Conservation (phyloP, 257 asterid species). For the Mitragyna speciosa region DNA sequence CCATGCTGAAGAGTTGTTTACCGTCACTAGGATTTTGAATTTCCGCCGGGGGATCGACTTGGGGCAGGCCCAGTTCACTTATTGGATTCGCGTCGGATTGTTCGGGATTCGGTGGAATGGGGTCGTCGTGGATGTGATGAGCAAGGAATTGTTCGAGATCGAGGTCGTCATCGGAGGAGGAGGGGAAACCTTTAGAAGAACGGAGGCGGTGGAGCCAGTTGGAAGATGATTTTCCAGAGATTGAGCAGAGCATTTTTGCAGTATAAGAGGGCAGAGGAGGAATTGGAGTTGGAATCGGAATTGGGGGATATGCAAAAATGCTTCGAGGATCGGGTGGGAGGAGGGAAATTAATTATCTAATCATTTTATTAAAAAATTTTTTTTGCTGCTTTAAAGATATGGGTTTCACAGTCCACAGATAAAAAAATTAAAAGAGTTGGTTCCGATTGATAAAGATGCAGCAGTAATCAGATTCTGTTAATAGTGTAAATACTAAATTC, state of each 20-base stretch:
- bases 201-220: conserved; percentile 84
- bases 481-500: too few species aligned
- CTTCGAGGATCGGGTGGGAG: too few species aligned
- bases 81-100: conserved; percentile 16
- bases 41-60: neutral
- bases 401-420: too few species aligned
- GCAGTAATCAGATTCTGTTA: too few species aligned
- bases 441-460: too few species aligned
- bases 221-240: conserved; percentile 55
- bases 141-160: conserved; percentile 59
- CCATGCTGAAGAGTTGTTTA: conserved; percentile 27
- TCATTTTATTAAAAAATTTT: too few species aligned
- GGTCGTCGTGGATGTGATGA: conserved; percentile 32
- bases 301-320: too few species aligned
- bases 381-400: too few species aligned
- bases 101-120: conserved; percentile 12
- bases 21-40: conserved; percentile 28
- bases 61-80: conserved; percentile 8
- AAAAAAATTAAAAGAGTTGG: too few species aligned
- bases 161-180: conserved; percentile 25
- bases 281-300: too few species aligned
- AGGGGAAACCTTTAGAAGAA: conserved; percentile 67
- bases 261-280: too few species aligned
- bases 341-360: too few species aligned
- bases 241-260: neutral